Base-by-base conservation (phyloP, 129 eudicot species). In the Glebionis coronaria region DNA sequence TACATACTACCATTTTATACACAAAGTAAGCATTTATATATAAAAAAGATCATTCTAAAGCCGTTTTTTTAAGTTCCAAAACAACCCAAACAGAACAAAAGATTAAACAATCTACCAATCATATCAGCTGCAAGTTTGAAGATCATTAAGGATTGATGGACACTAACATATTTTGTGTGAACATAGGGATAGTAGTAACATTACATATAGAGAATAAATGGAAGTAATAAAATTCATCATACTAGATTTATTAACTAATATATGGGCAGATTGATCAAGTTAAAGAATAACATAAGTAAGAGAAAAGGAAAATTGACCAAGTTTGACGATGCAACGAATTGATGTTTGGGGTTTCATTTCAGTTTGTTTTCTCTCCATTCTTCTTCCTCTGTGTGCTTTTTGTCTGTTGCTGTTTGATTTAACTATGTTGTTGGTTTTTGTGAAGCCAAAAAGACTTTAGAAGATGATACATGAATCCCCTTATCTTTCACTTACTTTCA, bases 291-390 rank as follows among this genome's bases (percentile, higher is more conserved):
- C n/a, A 35, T 0, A 35, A 29, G 57, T 18, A 23, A 55, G 14
- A 57, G 1, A 28, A 31, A 9, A 49, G 21, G 16, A n/a, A 51
- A 12, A 31, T 76, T 65, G 62, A 90, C 97, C 97, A 54, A 90
- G 84, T 77, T 90, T 90, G 82, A 90, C 88, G 73, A 90, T 90
- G 83, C 97, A 90, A 56, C 92, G 97, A 58, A 83, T 49, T 8
- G 82, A 84, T 16, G 65, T 73, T 56, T 70, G 59, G 58, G 73
- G 73, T 56, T 53, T 29, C 19, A 52, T 49, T 23, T 68, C 56
- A 18, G 67, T 65, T 31, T 74, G 87, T 35, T 77, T 78, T 58
- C 69, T 50, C 69, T 49, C 64, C 74, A 73, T 56, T 20, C 42
- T 49, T 14, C n/a, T 50, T n/a, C 9, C 9, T 57, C 42, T 3